phyloP scores from a whole-genome alignment of 2,329 filamentous ascomycete genomes.

The Epicoccum nigrum region DNA sequence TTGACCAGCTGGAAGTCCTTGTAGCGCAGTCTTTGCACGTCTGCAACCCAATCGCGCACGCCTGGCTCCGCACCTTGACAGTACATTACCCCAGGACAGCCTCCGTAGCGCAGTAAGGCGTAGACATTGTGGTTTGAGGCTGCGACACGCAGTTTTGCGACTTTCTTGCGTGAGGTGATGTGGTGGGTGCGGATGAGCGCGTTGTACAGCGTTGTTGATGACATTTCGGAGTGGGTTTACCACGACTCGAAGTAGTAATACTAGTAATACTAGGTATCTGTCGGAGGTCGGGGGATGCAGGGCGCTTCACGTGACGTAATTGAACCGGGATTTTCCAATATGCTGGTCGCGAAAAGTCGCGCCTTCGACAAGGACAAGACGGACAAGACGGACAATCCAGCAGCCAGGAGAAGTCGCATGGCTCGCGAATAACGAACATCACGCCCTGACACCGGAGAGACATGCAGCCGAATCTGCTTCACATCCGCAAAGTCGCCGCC shows the following conservation, averaged over 20 bases:
- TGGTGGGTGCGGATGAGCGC: conserved; percentile 79
- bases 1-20: conserved; percentile 73
- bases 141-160: conserved; percentile 67
- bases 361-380: too few relatives aligned
- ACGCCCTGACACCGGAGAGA: conserved; percentile 34
- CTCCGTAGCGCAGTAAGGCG: conserved; percentile 70
- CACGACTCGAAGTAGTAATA: too few relatives aligned
- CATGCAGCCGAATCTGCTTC: conserved; percentile 46
- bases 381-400: background rate
- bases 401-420: conserved; percentile 1
- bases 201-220: conserved; percentile 49
- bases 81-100: conserved; percentile 79
- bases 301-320: conserved; percentile 37
- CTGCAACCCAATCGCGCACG: conserved; percentile 68
- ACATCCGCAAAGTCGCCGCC: conserved; percentile 37
- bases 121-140: conserved; percentile 66
- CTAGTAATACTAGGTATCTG: too few relatives aligned
- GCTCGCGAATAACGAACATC: conserved; percentile 14
- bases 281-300: too few relatives aligned
- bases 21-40: conserved; percentile 69
- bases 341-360: conserved; percentile 4
- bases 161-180: conserved; percentile 80
- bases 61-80: conserved; percentile 66
- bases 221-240: conserved; percentile 30
- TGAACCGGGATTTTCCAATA: conserved; percentile 23